Conservation (phyloP, 257 asterid genomes). For the Verbena officinalis region DNA sequence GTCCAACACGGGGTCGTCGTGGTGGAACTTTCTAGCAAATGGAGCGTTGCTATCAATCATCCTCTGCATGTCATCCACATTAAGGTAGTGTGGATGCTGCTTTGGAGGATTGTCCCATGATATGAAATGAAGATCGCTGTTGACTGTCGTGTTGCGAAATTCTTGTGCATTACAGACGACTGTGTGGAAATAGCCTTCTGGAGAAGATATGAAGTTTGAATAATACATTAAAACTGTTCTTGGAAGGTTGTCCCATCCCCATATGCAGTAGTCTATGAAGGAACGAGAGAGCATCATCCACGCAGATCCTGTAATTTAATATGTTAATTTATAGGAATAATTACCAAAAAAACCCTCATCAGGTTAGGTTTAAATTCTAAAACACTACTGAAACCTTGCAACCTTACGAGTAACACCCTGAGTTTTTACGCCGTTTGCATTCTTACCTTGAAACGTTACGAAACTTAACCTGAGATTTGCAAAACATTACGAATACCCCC, state of each 20-base stretch:
- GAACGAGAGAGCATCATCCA: conserved; percentile 97
- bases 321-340: no score
- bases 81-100: conserved; percentile 94
- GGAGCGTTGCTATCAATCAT: conserved; percentile 93
- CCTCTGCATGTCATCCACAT: conserved; percentile 62
- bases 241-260: conserved; percentile 99
- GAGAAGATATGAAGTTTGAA: conserved; percentile 92
- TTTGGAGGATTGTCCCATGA: conserved; percentile 99
- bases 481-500: no score
- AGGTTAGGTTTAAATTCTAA: no score
- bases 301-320: conserved; percentile 85
- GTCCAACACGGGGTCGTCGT: conserved; percentile 75
- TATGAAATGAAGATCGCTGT: conserved; percentile 88
- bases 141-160: conserved; percentile 82
- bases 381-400: no score
- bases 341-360: no score
- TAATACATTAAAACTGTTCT: conserved; percentile 94
- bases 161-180: conserved; percentile 86
- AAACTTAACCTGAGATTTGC: no score
- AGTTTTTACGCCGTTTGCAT: no score
- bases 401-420: no score
- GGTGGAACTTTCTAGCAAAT: conserved; percentile 85
- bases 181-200: conserved; percentile 96
- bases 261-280: conserved; percentile 84
- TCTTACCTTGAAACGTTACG: no score